A percentile compares a stretch with the other conserved stretches of the same genome.
Conservation (phyloP, 208 protist genomes). For the Entamoeba dispar region DNA sequence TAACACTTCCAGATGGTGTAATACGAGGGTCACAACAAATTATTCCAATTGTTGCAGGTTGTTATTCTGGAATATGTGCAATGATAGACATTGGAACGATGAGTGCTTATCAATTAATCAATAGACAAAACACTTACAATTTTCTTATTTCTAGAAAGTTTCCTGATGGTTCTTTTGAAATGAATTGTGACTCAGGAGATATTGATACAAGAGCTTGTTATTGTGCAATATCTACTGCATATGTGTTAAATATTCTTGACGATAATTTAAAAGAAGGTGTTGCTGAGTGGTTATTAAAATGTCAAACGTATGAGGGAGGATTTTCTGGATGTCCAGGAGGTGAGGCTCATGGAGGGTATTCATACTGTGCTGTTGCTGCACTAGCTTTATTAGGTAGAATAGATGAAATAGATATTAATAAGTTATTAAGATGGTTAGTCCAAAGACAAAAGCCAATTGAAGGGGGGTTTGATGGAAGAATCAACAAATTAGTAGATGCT, state of each 20-base stretch:
- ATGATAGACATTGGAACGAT: not conserved
- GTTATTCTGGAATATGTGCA: not conserved
- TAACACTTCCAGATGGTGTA: not conserved
- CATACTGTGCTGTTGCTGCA: conserved; percentile 54
- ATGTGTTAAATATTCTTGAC: conserved; percentile 33
- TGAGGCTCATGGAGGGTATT: conserved; percentile 70
- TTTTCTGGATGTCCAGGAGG: conserved; percentile 41
- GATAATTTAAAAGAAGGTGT: conserved; percentile 3
- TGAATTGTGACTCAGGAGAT: conserved; percentile 52
- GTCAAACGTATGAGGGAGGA: conserved; percentile 66
- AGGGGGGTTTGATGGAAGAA: conserved; percentile 72
- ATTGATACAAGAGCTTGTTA: conserved; percentile 58
- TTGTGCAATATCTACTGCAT: conserved; percentile 49
- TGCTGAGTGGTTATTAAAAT: conserved; percentile 42
- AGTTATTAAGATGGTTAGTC: conserved; percentile 44
- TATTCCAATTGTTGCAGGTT: not conserved
- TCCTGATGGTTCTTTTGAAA: conserved; percentile 44
- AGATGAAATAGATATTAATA: conserved; percentile 36
- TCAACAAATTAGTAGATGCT: conserved; percentile 82
- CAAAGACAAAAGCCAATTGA: conserved; percentile 50
- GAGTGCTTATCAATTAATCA: not conserved
- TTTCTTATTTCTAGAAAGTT: not conserved
- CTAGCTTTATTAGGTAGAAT: conserved; percentile 43
- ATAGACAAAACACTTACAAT: not conserved
- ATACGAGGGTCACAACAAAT: not conserved